Base-by-base conservation (phyloP, 2,329 filamentous ascomycete species). In the Aureobasidium sp. region DNA sequence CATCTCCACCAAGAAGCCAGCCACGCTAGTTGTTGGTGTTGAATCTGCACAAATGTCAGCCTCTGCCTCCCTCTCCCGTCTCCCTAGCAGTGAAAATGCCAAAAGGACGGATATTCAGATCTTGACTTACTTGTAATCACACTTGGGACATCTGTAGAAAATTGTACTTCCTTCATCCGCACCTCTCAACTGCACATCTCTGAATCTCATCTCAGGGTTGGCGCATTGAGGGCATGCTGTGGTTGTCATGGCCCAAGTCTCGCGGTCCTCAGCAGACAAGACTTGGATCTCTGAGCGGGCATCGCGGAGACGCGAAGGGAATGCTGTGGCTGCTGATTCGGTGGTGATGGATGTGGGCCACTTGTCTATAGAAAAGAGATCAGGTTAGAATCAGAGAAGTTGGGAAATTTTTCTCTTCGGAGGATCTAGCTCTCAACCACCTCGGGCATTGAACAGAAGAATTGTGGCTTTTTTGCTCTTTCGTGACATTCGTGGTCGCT, bases 131-230 rank as follows among this genome's bases (percentile, higher is more conserved):
- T 89, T 92, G 76, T 90, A 80, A 63, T 91, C 90, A 73, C 92
- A 97, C 62, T 91, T 85, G 3, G 68, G 69, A 76, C 92, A 97
- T 63, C 82, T 87, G 76, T 91, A 96, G 71, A 97, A 95, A 60
- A 96, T 85, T 0, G 93, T 97, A 66, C 88, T 90, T 64, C 94
- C 94, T 84, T 97, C 93, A 74, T 99, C 94, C 60, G 93, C 94
- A 79, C 91, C 87, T 68, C 93, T 87, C 69, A 96, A 78, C 73
- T 99, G 94, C 64, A 91, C 85, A 3, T 88, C 88, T 57, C 90
- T 89, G 73, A 87, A 97, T 68, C 86, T 88, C 74, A 97, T 91
- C 72, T 96, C 88, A 58, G 86, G 86, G 59, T 85, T 81, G 16
- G 87, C 90, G 73, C 94, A 97, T 69, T 91, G 86, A 49, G 87